Conservation (phyloP, 2,329 filamentous ascomycete species). For the Incumbomyces delicatus region DNA sequence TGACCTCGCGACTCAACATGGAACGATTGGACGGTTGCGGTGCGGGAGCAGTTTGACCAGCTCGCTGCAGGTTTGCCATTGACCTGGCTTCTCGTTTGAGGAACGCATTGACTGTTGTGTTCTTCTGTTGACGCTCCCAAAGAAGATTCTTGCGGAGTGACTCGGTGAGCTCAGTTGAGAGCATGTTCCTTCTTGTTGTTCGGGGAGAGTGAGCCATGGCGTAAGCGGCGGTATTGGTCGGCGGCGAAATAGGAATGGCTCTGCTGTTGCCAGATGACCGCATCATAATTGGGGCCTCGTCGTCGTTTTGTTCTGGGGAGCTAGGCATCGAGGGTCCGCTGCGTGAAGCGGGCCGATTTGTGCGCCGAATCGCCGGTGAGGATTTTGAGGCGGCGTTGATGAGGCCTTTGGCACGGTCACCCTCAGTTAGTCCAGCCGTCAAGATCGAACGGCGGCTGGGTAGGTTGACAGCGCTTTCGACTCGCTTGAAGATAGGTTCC, state of each 20-base stretch:
- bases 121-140: constrained; percentile 93
- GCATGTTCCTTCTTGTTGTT: constrained; percentile 89
- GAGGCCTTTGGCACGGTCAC: constrained; percentile 60
- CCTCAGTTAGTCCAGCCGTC: constrained; percentile 78
- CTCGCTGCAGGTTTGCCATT: constrained; percentile 76
- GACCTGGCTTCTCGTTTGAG: constrained; percentile 87
- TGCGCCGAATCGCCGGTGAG: constrained; percentile 33
- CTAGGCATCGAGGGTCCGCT: constrained; percentile 57
- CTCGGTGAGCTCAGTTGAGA: constrained; percentile 86
- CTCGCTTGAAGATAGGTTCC: constrained; percentile 76
- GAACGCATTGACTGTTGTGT: constrained; percentile 75
- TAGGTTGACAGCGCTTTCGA: constrained; percentile 77
- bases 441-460: constrained; percentile 80
- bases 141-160: constrained; percentile 83
- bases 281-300: constrained; percentile 21
- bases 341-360: constrained; percentile 54
- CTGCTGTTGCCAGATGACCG: constrained; percentile 8
- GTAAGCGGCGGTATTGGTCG: constrained; percentile 11
- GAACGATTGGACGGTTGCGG: constrained; percentile 43
- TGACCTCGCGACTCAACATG: constrained; percentile 45
- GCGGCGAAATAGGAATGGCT: constrained; percentile 14
- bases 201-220: constrained; percentile 74
- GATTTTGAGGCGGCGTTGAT: constrained; percentile 51
- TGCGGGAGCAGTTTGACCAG: constrained; percentile 44
- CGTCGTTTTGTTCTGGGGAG: constrained; percentile 48